Conservation (phyloP, 2,329 filamentous ascomycete genomes). For the Ophiocordyceps australis region DNA sequence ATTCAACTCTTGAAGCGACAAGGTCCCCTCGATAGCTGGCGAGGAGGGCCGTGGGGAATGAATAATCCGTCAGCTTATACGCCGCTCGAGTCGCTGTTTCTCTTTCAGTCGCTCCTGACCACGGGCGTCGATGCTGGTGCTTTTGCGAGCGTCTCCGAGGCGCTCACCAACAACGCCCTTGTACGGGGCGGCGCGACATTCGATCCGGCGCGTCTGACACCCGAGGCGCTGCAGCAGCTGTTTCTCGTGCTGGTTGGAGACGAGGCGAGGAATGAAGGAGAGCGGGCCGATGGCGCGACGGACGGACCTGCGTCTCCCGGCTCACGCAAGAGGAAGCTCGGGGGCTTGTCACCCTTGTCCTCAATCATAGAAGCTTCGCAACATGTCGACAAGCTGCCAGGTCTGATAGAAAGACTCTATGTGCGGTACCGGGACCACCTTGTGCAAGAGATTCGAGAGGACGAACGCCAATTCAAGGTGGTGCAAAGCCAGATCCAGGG, state of each 20-base stretch:
- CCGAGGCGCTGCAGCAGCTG: conserved; percentile 61
- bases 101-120: conserved; percentile 62
- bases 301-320: conserved; percentile 32
- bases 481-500: conserved; percentile 50
- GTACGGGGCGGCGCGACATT: conserved; percentile 54
- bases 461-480: conserved; percentile 48
- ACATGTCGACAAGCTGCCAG: conserved; percentile 49
- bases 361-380: conserved; percentile 48
- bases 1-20: conserved; percentile 33
- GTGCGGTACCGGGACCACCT: conserved; percentile 52
- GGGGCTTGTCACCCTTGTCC: conserved; percentile 42
- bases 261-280: conserved; percentile 40
- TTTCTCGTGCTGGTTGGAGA: conserved; percentile 63
- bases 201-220: conserved; percentile 54
- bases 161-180: conserved; percentile 55
- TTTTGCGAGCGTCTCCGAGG: conserved; percentile 56
- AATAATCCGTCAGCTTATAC: conserved; percentile 50
- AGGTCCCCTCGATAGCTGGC: conserved; percentile 35
- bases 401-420: conserved; percentile 57
- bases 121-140: conserved; percentile 46
- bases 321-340: conserved; percentile 58
- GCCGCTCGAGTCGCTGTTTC: conserved; percentile 67
- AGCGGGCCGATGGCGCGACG: conserved; percentile 9
- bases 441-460: conserved; percentile 51
- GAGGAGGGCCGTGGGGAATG: conserved; percentile 37